Evolutionary conservation across 2,329 filamentous ascomycete genomes (phyloP).

Genomic region (Ophiosphaerella herpotricha): DNA sequence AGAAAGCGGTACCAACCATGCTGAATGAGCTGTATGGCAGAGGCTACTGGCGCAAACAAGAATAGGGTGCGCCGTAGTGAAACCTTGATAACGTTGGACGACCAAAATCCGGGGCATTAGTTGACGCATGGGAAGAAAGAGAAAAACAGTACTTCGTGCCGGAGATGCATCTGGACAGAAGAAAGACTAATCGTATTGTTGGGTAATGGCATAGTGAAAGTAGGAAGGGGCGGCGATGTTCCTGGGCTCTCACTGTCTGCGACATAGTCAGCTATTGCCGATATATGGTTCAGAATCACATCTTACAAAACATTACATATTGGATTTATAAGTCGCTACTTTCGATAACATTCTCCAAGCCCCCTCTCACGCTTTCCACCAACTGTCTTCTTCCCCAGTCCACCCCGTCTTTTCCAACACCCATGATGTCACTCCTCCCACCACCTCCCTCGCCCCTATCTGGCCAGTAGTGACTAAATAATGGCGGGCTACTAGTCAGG

Average conservation of each 20-base stretch:
- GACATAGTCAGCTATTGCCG: no score
- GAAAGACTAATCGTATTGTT: neutral
- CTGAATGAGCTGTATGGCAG: slow-evolving; percentile 1
- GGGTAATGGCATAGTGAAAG: no score
- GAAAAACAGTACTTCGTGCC: neutral
- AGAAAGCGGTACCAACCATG: slow-evolving; percentile 12
- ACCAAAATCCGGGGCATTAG: neutral
- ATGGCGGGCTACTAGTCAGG: slow-evolving; percentile 31
- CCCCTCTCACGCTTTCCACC: slow-evolving; percentile 27
- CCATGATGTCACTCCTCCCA: slow-evolving; percentile 27
- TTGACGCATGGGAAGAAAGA: neutral
- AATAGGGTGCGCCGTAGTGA: no score
- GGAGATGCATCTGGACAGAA: neutral
- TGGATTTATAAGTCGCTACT: slow-evolving; percentile 5
- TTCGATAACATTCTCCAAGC: slow-evolving; percentile 20
- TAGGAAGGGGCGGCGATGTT: no score
- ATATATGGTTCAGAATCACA: no score
- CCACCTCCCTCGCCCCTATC: slow-evolving; percentile 7
- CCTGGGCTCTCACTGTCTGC: no score
- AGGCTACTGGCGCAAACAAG: neutral
- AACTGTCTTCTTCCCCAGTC: slow-evolving; percentile 25
- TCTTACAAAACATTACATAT: no score
- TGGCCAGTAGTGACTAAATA: slow-evolving; percentile 26
- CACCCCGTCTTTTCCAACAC: slow-evolving; percentile 20
- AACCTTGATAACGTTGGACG: neutral